Evolutionary conservation across 768 basidiomycete genomes (phyloP), one percentile per base, ranked within the genome.

Genomic region (Psilocybe azurescens): DNA sequence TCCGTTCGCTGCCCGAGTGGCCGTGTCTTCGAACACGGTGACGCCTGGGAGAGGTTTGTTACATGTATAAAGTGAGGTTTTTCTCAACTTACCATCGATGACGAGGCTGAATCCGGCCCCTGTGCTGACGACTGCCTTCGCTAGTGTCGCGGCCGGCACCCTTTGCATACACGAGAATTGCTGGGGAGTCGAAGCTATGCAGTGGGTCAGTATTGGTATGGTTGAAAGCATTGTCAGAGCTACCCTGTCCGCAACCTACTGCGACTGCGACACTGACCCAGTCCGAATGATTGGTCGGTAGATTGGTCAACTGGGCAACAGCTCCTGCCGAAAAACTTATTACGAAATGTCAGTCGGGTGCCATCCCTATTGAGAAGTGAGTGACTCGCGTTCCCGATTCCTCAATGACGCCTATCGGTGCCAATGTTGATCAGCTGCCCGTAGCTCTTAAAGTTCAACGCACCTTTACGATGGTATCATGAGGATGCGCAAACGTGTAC

Each of bases 121-220:
- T 2, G 71, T 73, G 41, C 62, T 75, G 30, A 74, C 71, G 1
- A 75, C 75, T 0, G 74, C 75, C 56, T 74, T 70, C 44, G 75
- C 73, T 16, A 79, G 61, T 30, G 67, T 73, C 24, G 62, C 65
- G 53, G 58, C 67, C 2, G 75, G 71, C 1, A 74, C 70, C n/a
- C 53, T 59, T 63, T 77, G 67, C 78, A 78, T 79, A 49, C 78
- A 79, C 8, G 68, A 47, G 18, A 78, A 62, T 55, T 79, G 78
- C n/a, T 67, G 65, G 10, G 67, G 60, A 41, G 71, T 68, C 11
- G 70, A 58, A 24, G 53, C 65, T 67, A 53, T 7, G 20, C 47
- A 28, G 5, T 8, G 3, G 13, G 3, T 29, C 51, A 3, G 41
- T 4, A 36, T 10, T 18, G 3, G 10, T 14, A 13, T 9, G 18